phyloP scores from a whole-genome alignment of 2,329 filamentous ascomycete genomes.

The Gaeumannomyces sp. region DNA sequence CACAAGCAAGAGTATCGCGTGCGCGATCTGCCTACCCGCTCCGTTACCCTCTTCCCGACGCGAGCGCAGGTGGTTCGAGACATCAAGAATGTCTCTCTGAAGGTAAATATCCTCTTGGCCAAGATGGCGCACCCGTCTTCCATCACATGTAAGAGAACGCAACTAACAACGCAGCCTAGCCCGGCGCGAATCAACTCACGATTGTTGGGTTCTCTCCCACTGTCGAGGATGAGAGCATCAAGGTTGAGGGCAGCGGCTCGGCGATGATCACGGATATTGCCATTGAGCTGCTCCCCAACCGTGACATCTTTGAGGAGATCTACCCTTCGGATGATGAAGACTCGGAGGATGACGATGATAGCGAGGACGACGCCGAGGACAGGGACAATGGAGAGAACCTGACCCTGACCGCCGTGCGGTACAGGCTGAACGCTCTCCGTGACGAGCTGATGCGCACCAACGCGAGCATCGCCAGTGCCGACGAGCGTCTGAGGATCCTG shows the following conservation, averaged over 20 bases:
- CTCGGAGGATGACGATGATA: constrained; percentile 22
- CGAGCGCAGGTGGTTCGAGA: constrained; percentile 56
- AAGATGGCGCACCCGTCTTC: not conserved
- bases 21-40: constrained; percentile 50
- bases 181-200: constrained; percentile 51
- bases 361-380: constrained; percentile 19
- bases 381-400: constrained; percentile 6
- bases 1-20: constrained; percentile 47
- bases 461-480: constrained; percentile 28
- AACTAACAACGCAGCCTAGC: constrained; percentile 23
- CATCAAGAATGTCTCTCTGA: constrained; percentile 46
- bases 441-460: constrained; percentile 24
- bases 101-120: constrained; percentile 24
- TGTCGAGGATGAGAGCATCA: constrained; percentile 50
- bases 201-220: constrained; percentile 48
- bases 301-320: constrained; percentile 46
- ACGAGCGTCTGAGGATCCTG: constrained; percentile 34
- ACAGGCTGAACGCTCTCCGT: constrained; percentile 24
- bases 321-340: constrained; percentile 38
- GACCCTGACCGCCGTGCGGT: constrained; percentile 17
- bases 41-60: constrained; percentile 57
- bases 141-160: not conserved
- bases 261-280: constrained; percentile 58
- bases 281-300: constrained; percentile 50
- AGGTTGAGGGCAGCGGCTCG: constrained; percentile 51